These are phyloP conservation scores for Phialocephala subalpina DNA, from an alignment of 2,329 filamentous ascomycete genomes.

Conservation along the genomic window DNA sequence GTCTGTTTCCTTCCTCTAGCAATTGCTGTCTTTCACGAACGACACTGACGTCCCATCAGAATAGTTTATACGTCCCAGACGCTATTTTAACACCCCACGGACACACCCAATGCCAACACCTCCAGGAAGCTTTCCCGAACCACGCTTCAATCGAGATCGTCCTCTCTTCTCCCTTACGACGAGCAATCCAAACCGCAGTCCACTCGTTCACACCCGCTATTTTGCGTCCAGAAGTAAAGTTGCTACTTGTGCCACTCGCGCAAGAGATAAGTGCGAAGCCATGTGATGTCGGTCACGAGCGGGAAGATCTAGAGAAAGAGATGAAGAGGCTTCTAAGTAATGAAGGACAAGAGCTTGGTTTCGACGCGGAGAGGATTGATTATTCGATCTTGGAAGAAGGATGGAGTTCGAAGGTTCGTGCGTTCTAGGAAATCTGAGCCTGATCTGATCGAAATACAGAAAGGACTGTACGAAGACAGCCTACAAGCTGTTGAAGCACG, in stretches of 20 bases:
- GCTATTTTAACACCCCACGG: constrained; percentile 80
- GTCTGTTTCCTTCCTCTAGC: constrained; percentile 65
- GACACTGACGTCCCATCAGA: not conserved
- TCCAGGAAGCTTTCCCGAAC: constrained; percentile 68
- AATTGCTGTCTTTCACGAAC: not conserved
- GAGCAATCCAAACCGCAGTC: constrained; percentile 81
- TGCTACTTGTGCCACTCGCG: constrained; percentile 29
- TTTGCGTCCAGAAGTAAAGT: constrained; percentile 20
- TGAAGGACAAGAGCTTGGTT: constrained; percentile 20
- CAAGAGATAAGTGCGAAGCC: constrained; percentile 32
- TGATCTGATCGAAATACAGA: constrained; percentile 18
- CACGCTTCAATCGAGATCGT: constrained; percentile 65
- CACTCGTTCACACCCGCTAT: constrained; percentile 60
- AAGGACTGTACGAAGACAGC: constrained; percentile 29
- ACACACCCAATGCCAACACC: constrained; percentile 72
- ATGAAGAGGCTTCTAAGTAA: constrained; percentile 17
- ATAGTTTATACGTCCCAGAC: constrained; percentile 53
- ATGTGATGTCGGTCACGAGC: constrained; percentile 30
- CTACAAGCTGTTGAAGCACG: constrained; percentile 23
- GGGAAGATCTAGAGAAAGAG: constrained; percentile 11
- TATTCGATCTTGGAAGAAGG: constrained; percentile 26
- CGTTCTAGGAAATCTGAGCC: no score
- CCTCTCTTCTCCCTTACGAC: constrained; percentile 78
- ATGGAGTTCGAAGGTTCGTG: constrained; percentile 31
- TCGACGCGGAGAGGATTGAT: constrained; percentile 28